Conservation (phyloP, 495 filamentous ascomycete genomes). For the Trichoderma erinaceum region DNA sequence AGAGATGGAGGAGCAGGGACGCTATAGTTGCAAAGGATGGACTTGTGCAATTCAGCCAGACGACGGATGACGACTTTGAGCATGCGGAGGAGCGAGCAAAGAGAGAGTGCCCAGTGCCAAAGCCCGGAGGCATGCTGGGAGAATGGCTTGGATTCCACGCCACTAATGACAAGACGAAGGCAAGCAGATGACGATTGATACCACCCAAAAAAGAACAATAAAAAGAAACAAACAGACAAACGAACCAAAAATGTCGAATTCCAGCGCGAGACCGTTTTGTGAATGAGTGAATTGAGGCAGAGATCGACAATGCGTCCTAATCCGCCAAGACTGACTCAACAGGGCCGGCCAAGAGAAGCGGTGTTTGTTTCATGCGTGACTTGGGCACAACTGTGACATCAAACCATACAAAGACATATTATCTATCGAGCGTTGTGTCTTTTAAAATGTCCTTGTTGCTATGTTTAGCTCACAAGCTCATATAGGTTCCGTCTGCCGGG, state of each 20-base stretch:
- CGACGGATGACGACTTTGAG: constrained; percentile 18
- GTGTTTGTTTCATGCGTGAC: background rate
- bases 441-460: too few species aligned
- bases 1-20: constrained; percentile 41
- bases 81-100: constrained; percentile 23
- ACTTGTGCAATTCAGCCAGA: constrained; percentile 28
- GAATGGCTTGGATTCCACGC: constrained; percentile 63
- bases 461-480: too few species aligned
- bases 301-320: too few species aligned
- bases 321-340: background rate
- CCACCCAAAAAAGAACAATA: background rate
- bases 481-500: too few species aligned
- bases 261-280: background rate
- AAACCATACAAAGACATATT: background rate
- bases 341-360: background rate
- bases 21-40: constrained; percentile 31
- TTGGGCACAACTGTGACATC: background rate
- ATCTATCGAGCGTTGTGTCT: background rate
- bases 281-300: background rate
- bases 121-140: constrained; percentile 68
- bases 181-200: constrained; percentile 15
- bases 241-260: background rate
- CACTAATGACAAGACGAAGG: constrained; percentile 17
- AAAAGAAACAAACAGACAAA: background rate
- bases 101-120: constrained; percentile 76